Conservation (phyloP, 139 green algal genomes). For the Tetradesmus obliquus region DNA sequence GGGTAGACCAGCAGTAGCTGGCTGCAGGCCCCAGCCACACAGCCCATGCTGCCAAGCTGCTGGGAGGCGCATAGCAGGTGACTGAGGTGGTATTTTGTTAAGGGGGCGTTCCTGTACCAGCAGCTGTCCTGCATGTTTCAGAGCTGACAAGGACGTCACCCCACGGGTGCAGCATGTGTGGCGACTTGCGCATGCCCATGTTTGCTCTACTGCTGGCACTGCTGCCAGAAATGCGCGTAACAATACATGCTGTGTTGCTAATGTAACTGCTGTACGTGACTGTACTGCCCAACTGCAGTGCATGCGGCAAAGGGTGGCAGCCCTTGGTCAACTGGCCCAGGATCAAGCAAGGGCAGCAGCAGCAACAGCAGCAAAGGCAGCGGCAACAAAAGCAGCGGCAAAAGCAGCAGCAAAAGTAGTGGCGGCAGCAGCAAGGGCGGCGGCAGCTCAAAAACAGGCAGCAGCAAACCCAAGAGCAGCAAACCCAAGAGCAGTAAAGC, state of each 20-base stretch:
- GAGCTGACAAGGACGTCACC: background rate
- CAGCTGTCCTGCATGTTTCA: background rate
- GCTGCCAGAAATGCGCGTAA: background rate
- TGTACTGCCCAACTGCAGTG: background rate
- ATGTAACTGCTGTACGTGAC: background rate
- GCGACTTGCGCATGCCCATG: background rate
- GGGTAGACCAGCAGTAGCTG: background rate
- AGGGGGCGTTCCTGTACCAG: background rate
- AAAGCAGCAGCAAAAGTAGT: background rate
- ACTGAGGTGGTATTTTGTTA: background rate
- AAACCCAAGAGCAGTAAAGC: background rate
- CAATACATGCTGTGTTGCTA: background rate
- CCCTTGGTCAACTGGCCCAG: slow-evolving; percentile 28
- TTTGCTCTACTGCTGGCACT: background rate
- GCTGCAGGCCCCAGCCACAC: background rate
- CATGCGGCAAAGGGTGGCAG: slow-evolving; percentile 24
- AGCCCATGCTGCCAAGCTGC: background rate
- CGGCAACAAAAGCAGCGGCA: slow-evolving; percentile 12
- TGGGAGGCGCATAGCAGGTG: background rate
- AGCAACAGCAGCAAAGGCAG: slow-evolving; percentile 21
- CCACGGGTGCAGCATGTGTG: background rate
- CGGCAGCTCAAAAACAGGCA: background rate
- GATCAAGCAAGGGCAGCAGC: background rate
- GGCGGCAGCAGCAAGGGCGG: background rate
- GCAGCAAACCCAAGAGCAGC: background rate